These are phyloP conservation scores for Sporothrix globosa DNA, from an alignment of 2,329 filamentous ascomycete species.

Conservation along the genomic window DNA sequence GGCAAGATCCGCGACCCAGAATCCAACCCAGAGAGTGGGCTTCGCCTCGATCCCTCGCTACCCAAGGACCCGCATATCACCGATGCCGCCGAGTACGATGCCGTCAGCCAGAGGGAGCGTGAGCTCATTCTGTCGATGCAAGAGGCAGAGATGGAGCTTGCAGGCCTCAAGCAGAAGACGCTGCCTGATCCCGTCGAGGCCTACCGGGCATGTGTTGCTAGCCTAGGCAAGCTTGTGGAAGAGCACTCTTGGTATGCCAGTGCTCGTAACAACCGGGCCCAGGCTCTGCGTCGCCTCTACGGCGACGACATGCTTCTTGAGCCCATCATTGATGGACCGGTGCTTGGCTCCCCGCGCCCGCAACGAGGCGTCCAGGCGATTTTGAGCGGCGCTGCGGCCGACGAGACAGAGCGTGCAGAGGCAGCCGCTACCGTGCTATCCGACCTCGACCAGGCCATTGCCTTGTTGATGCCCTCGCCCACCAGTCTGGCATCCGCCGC, in stretches of 20 bases:
- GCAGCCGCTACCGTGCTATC: conserved; percentile 46
- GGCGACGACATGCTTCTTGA: conserved; percentile 61
- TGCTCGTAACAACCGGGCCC: conserved; percentile 74
- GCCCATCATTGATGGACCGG: conserved; percentile 24
- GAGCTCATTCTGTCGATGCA: conserved; percentile 60
- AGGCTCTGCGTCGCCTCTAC: conserved; percentile 64
- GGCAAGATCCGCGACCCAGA: conserved; percentile 70
- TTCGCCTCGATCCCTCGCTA: conserved; percentile 58
- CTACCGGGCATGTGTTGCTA: conserved; percentile 53
- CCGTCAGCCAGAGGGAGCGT: conserved; percentile 55
- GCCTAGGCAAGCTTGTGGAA: conserved; percentile 60
- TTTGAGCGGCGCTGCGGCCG: conserved; percentile 42
- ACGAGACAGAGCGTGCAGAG: conserved; percentile 40
- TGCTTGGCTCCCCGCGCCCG: background rate
- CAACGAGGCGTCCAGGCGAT: conserved; percentile 39
- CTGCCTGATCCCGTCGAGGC: conserved; percentile 46
- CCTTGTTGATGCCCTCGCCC: conserved; percentile 58
- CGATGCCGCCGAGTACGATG: conserved; percentile 55
- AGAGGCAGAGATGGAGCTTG: conserved; percentile 57
- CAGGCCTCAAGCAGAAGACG: conserved; percentile 45
- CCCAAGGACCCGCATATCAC: conserved; percentile 62
- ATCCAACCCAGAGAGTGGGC: conserved; percentile 57
- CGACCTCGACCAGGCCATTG: conserved; percentile 63
- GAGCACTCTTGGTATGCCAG: conserved; percentile 69
- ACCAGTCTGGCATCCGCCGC: conserved; percentile 55